Evolutionary conservation across 2,329 filamentous ascomycete genomes (phyloP), one percentile per base, ranked within the genome.

Genomic region (Penicillium sp.): DNA sequence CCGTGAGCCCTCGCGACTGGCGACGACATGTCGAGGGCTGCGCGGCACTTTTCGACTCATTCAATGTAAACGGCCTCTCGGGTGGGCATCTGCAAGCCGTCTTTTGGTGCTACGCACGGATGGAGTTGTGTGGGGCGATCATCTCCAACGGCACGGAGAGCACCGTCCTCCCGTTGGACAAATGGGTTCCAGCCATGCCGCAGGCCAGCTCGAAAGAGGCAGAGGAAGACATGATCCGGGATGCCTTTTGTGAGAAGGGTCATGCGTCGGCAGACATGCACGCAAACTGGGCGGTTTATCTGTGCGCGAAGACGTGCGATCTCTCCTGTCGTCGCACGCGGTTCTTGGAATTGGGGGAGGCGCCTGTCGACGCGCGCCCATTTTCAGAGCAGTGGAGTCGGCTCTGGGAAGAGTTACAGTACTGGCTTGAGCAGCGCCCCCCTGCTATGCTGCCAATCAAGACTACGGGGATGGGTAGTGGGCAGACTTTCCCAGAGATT

Each of bases 261-360:
- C 47, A 45, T 10, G 41, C 46, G 0, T 65, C 66, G 44, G 72
- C 78, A 16, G 82, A 84, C 60, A 81, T 79, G 74, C 78, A 82
- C 53, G 82, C 82, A 27, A 84, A 84, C 60, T 81, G 80, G 60
- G 74, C 81, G n/a, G 81, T 84, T 2, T 84, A 80, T 56, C 73
- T 85, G 1, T 79, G 76, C 47, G 79, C 81, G 1, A 75, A 75
- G 47, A 77, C 77, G 1, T 80, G 77, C 58, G 76, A 81, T 60
- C 74, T 84, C 4, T 70, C 79, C 9, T 75, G 77, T 18, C 72
- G 76, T 19, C 76, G 75, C 29, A 80, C 78, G 6, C 73, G 76
- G 38, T 75, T 74, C 54, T 56, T 75, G 4, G 79, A 81, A 57
- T 68, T 80, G 1, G 76, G 75, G 6, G 73, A 78, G 56, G 62